Evolutionary conservation across 169 alveolate genomes (phyloP).

Genomic region (Haemoproteus tartakovskyi): DNA sequence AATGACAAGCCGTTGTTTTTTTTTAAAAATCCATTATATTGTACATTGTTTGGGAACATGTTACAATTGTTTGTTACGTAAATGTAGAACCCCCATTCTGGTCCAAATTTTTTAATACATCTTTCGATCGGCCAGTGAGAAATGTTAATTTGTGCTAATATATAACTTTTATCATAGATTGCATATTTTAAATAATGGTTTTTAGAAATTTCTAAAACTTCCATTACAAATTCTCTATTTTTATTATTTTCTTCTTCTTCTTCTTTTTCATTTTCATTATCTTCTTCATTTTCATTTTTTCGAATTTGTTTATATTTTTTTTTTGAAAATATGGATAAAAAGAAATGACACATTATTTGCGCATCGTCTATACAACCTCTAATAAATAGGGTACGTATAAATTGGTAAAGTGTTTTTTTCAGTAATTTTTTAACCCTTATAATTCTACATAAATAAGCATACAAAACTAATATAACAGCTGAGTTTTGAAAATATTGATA

Average conservation of each 20-base stretch:
- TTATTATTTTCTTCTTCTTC: neutral
- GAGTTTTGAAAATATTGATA: slow-evolving; percentile 52
- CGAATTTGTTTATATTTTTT: neutral
- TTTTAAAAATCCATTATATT: slow-evolving; percentile 55
- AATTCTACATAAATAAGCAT: slow-evolving; percentile 23
- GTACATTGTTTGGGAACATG: slow-evolving; percentile 18
- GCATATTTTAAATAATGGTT: slow-evolving; percentile 27
- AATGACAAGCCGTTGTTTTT: slow-evolving; percentile 3
- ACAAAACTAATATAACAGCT: slow-evolving; percentile 7
- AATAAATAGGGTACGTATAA: slow-evolving; percentile 14
- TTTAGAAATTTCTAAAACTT: slow-evolving; percentile 20
- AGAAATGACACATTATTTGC: slow-evolving; percentile 9
- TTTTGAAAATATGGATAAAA: slow-evolving; percentile 12
- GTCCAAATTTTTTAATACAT: slow-evolving; percentile 16
- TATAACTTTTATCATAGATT: slow-evolving; percentile 17
- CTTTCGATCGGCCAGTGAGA: slow-evolving; percentile 10
- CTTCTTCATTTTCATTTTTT: too few relatives aligned
- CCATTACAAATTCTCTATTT: neutral
- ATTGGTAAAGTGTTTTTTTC: slow-evolving; percentile 2
- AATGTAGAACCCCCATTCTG: slow-evolving; percentile 64
- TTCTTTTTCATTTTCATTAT: neutral
- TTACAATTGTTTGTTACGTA: slow-evolving; percentile 49
- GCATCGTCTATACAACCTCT: slow-evolving; percentile 49
- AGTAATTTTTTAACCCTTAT: neutral
- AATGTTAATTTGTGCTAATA: slow-evolving; percentile 26